phyloP scores from a whole-genome alignment of 1,139 yeast species.

The Saccharomycopsis hybrid region DNA sequence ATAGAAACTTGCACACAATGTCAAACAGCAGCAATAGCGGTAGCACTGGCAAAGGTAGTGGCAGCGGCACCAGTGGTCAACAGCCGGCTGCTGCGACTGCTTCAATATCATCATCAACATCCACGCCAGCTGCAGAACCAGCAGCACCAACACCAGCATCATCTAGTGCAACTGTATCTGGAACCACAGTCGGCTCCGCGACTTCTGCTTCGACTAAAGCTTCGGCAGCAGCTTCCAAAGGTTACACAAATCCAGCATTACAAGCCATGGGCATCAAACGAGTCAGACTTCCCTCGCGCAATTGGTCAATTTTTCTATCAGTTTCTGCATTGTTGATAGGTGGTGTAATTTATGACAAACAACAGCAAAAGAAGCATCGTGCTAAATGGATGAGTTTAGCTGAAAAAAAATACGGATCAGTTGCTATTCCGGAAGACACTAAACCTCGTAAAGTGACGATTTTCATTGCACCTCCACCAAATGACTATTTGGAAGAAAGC shows the following conservation, averaged over 20 bases:
- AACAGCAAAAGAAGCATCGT: conserved; percentile 62
- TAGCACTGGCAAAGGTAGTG: no score
- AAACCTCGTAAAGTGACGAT: conserved; percentile 74
- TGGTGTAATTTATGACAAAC: conserved; percentile 71
- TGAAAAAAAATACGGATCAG: conserved; percentile 41
- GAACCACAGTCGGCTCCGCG: no score
- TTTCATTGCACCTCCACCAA: conserved; percentile 95
- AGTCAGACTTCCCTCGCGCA: conserved; percentile 75
- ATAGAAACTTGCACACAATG: no score
- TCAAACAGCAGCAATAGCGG: no score
- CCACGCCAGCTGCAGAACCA: no score
- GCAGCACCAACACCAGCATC: no score
- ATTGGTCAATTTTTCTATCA: conserved; percentile 89
- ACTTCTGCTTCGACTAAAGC: no score
- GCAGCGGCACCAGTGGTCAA: no score
- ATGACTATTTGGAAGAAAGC: conserved; percentile 78
- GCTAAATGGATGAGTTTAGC: conserved; percentile 62
- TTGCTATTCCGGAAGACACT: conserved; percentile 40
- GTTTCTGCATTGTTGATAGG: conserved; percentile 62
- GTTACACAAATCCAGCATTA: conserved; percentile 80
- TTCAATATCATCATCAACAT: no score
- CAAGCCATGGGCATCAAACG: conserved; percentile 81
- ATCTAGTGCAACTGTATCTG: no score
- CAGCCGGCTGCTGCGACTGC: no score
- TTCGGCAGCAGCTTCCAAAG: conserved; percentile 28